A percentile compares a stretch with the other conserved stretches of the same genome.
Evolutionary conservation across 2,329 filamentous ascomycete genomes (phyloP).

Genomic region (Diaporthe vaccinii): DNA sequence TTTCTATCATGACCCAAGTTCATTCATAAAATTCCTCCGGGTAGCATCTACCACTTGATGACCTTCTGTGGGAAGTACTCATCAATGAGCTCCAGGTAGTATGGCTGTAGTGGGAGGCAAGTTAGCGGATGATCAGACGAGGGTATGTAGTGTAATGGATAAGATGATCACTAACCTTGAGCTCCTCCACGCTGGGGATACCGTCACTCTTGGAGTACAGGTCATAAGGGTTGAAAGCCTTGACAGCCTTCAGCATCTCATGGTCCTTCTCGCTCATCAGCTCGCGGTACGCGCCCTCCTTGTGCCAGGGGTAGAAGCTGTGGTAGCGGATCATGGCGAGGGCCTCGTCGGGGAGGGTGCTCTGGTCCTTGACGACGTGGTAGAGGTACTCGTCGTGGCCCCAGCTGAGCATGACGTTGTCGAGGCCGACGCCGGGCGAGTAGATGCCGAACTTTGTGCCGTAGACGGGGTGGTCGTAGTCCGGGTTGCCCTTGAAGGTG

Average conservation of each 20-base stretch:
- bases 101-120: slow-evolving; percentile 64
- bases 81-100: slow-evolving; percentile 81
- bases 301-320: slow-evolving; percentile 94
- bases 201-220: slow-evolving; percentile 92
- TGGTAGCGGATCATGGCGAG: slow-evolving; percentile 95
- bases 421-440: slow-evolving; percentile 81
- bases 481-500: slow-evolving; percentile 83
- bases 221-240: slow-evolving; percentile 92
- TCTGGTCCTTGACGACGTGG: slow-evolving; percentile 87
- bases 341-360: slow-evolving; percentile 81
- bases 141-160: neutral
- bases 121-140: neutral
- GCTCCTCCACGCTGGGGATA: slow-evolving; percentile 79
- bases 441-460: slow-evolving; percentile 85
- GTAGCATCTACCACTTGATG: slow-evolving; percentile 73
- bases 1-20: slow-evolving; percentile 24
- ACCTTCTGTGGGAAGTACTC: slow-evolving; percentile 79
- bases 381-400: slow-evolving; percentile 92
- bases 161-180: slow-evolving; percentile 70
- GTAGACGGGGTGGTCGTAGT: slow-evolving; percentile 79
- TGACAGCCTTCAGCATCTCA: slow-evolving; percentile 83
- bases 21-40: neutral
- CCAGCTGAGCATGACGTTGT: slow-evolving; percentile 92
- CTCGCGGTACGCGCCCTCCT: slow-evolving; percentile 81
- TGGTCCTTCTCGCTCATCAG: slow-evolving; percentile 88